Evolutionary conservation across 306 rosid species (phyloP).

Genomic region (Cyamopsis tetragonoloba): DNA sequence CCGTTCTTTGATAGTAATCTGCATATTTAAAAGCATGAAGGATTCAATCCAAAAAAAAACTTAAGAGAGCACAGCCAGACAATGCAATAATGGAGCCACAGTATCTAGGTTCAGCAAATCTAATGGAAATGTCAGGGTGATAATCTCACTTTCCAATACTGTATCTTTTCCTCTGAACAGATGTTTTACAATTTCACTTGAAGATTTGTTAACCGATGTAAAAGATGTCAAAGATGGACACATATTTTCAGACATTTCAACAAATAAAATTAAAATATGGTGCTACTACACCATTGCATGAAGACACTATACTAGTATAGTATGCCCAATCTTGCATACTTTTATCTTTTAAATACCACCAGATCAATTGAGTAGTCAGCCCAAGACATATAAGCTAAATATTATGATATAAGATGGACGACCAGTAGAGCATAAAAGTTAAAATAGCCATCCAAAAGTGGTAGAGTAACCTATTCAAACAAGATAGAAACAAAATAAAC

Average conservation of each 20-base stretch:
- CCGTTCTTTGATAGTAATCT: slow-evolving; percentile 77
- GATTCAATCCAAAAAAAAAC: neutral
- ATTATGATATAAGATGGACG: slow-evolving; percentile 4
- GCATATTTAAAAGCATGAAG: slow-evolving; percentile 28
- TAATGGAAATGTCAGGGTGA: neutral
- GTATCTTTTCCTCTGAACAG: neutral
- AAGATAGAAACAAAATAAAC: slow-evolving; percentile 1
- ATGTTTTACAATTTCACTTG: neutral
- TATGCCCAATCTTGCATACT: neutral
- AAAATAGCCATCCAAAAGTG: slow-evolving; percentile 2
- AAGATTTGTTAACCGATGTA: neutral
- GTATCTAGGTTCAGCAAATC: neutral
- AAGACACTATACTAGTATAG: neutral
- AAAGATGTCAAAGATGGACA: neutral
- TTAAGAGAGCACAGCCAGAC: neutral
- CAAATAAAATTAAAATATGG: slow-evolving; percentile 4
- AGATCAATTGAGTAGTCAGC: neutral
- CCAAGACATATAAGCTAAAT: neutral
- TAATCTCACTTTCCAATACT: neutral
- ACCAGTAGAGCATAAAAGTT: neutral
- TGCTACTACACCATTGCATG: neutral
- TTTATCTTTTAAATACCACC: neutral
- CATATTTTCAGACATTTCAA: neutral
- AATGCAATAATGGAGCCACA: neutral
- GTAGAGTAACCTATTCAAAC: neutral